Evolutionary conservation across 495 filamentous ascomycete genomes (phyloP).

Genomic region (Clavariopsis aquatica): DNA sequence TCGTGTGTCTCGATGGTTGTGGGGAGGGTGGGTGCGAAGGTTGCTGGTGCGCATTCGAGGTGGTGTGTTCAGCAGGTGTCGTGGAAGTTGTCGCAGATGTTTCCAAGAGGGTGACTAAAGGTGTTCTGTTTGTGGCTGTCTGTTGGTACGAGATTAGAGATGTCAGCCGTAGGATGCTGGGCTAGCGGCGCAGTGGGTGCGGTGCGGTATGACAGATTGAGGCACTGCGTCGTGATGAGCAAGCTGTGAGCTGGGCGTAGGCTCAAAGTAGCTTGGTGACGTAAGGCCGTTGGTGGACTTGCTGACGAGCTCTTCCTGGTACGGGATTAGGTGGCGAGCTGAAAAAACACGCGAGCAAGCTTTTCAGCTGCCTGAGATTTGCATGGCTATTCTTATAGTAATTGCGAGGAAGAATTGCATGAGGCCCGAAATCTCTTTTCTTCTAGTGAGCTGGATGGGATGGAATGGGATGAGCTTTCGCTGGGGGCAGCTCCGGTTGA

Average conservation of each 20-base stretch:
- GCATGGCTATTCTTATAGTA: neutral
- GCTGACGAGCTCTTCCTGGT: conserved; percentile 4
- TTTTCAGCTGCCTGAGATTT: neutral
- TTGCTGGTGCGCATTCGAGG: neutral
- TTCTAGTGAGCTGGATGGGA: neutral
- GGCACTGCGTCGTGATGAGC: conserved; percentile 17
- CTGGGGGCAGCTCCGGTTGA: no score
- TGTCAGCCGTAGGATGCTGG: neutral
- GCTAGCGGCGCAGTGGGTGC: no score
- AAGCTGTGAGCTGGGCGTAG: conserved; percentile 1
- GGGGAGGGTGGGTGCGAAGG: conserved; percentile 3
- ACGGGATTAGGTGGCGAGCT: neutral
- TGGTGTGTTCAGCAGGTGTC: neutral
- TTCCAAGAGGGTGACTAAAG: neutral
- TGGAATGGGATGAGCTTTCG: neutral
- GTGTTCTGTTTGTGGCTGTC: neutral
- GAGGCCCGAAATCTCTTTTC: neutral
- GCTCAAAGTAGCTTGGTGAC: conserved; percentile 11
- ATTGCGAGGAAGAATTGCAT: neutral
- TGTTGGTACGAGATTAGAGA: neutral
- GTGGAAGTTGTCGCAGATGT: neutral
- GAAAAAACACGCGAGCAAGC: neutral
- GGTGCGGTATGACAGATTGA: no score
- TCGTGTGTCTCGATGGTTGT: neutral
- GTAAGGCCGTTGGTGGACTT: conserved; percentile 1